Evolutionary conservation across 2,329 filamentous ascomycete genomes (phyloP), one percentile per base, ranked within the genome.

Genomic region (Didymosphaeria variabile): DNA sequence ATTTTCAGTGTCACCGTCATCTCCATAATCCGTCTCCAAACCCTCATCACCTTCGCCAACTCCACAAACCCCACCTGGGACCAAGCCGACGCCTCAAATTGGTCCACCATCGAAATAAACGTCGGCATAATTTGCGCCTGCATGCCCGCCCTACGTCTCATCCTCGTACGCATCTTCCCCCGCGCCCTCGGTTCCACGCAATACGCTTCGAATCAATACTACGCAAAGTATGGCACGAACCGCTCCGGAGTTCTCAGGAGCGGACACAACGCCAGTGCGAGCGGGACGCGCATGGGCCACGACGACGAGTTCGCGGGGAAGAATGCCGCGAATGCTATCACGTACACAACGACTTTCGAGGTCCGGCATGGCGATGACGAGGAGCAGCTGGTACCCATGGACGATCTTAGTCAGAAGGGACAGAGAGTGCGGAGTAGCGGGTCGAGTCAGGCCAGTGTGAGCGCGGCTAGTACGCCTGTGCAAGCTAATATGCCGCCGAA

Each of bases 121-220:
- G 74, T 80, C 1, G 80, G 79, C 29, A 79, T 82, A 55, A 77
- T 82, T n/a, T 82, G 80, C 64, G 78, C 78, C 8, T 81, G 80
- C 68, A 77, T 83, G 67, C 80, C 81, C 0, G 70, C 75, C n/a
- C 63, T 81, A 17, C 76, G 79, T 36, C 71, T 77, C 1, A 69
- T 81, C 2, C 69, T 81, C 31, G 72, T 78, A n/a, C 75, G 72
- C 17, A 36, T 77, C 12, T 78, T 76, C 47, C 79, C 80, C 29
- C 67, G 63, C n/a, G 40, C 77, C 1, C 73, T 81, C 55, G 79
- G 77, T 9, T 74, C 75, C 15, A 78, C 74, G 1, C 65, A 61
- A 13, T 58, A 61, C 21, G 64, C 32, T 29, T 54, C 56, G n/a
- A 56, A 64, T 40, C 53, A 63, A 44, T 63, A 67, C 42, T 56